phyloP scores from a whole-genome alignment of 139 green algal genomes.

The Pycnococcus provasolii region DNA sequence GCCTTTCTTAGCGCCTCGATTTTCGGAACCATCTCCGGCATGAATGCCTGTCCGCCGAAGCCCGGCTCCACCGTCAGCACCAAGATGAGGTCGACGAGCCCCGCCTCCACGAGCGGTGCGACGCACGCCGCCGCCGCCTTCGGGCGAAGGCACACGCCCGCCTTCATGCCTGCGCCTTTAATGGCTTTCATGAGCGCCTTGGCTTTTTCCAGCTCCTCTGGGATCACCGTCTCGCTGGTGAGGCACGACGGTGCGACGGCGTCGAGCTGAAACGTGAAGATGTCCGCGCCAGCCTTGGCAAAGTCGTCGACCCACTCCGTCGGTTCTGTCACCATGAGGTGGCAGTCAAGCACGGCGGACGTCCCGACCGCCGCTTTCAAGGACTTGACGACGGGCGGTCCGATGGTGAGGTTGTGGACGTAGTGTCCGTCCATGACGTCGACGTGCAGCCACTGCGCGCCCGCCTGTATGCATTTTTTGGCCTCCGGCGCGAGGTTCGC shows the following conservation, averaged over 20 bases:
- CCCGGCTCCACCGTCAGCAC: conserved; percentile 71
- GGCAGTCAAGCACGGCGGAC: conserved; percentile 75
- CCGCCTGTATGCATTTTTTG: conserved; percentile 47
- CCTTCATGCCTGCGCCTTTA: conserved; percentile 57
- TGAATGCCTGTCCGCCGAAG: conserved; percentile 81
- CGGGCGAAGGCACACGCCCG: conserved; percentile 54
- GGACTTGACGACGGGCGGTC: conserved; percentile 59
- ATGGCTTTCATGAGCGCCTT: conserved; percentile 17
- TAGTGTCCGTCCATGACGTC: conserved; percentile 81
- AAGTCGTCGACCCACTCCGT: conserved; percentile 58
- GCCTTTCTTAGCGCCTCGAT: conserved; percentile 36
- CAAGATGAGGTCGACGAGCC: conserved; percentile 51
- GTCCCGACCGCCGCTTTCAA: conserved; percentile 35
- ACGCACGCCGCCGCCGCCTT: conserved; percentile 21
- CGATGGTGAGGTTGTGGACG: conserved; percentile 88
- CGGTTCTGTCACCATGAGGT: conserved; percentile 51
- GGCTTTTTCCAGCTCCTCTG: not conserved
- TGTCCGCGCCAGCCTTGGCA: conserved; percentile 51
- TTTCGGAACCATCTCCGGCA: conserved; percentile 46
- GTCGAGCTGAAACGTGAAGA: conserved; percentile 90
- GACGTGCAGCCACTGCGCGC: conserved; percentile 69
- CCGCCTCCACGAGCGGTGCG: conserved; percentile 21
- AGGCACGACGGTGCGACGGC: conserved; percentile 25
- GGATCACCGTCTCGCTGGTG: not conserved
- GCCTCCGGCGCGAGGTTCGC: conserved; percentile 59